Evolutionary conservation across 2,329 filamentous ascomycete genomes (phyloP), one percentile per base, ranked within the genome.

Genomic region (Penicillium italicum): DNA sequence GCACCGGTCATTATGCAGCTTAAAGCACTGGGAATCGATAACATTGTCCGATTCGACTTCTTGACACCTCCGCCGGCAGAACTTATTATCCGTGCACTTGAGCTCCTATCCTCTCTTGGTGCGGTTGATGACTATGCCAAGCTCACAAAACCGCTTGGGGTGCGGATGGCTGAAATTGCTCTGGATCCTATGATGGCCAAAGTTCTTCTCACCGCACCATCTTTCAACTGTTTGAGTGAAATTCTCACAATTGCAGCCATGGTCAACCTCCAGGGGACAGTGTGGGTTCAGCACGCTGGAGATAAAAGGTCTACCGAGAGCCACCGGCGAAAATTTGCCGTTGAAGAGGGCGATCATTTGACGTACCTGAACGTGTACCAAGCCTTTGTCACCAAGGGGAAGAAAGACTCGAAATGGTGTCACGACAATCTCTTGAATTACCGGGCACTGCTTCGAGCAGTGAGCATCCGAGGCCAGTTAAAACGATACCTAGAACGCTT

Each of bases 101-200:
- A 97, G 72, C 79, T 97, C 4, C 82, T 99, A 4, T 96, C 88
- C 72, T 89, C 90, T 0, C 78, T 97, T 6, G 91, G 91, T 7
- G 91, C 91, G 0, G 77, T 99, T 12, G 92, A 97, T 66, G 85
- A 89, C 50, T 93, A 96, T 68, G 91, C 91, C 14, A 95, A 93
- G 69, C 83, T 99, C 28, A 97, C 93, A 2, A 87, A 85, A 63
- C 92, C 94, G 0, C 78, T 97, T n/a, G 94, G 94, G 0, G 80
- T 85, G 57, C 84, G 90, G 41, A 97, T 97, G 91, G 93, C 94
- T 0, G 93, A 97, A 71, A 79, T 99, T 41, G 89, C 92, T 0
- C 84, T 97, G 8, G 91, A 96, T 64, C 94, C 94, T 0, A 97
- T 97, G 91, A 94, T 97, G 83, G 90, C 88, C 7, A 95, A 93